phyloP scores from a whole-genome alignment of 352 stramenopile species.

The Lagenidium giganteum region DNA sequence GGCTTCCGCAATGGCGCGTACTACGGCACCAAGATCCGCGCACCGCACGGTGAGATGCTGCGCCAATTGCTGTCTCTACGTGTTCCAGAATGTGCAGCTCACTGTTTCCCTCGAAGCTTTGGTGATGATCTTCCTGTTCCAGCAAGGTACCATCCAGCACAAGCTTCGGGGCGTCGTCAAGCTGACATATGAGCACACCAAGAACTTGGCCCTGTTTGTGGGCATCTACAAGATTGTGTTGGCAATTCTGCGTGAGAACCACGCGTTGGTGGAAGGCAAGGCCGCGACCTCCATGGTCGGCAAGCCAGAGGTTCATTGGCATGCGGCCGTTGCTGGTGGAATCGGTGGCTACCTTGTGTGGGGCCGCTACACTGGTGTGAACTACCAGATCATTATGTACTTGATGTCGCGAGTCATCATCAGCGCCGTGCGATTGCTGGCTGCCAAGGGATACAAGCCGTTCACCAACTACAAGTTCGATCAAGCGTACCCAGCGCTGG shows the following conservation, averaged over 20 bases:
- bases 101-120: constrained; percentile 34
- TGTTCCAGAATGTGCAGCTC: not conserved
- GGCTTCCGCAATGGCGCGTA: constrained; percentile 83
- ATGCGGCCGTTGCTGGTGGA: constrained; percentile 70
- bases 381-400: constrained; percentile 91
- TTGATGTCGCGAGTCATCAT: constrained; percentile 76
- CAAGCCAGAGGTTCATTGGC: constrained; percentile 69
- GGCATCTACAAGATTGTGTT: constrained; percentile 82
- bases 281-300: constrained; percentile 30
- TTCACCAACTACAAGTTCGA: constrained; percentile 66
- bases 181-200: constrained; percentile 84
- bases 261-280: constrained; percentile 28
- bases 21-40: constrained; percentile 88
- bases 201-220: constrained; percentile 86
- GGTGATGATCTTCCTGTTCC: constrained; percentile 89
- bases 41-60: constrained; percentile 63
- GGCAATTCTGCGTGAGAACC: constrained; percentile 50
- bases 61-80: not conserved
- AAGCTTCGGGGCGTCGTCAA: constrained; percentile 68
- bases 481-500: constrained; percentile 72
- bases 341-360: constrained; percentile 81
- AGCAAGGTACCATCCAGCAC: constrained; percentile 67
- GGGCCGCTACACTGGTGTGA: constrained; percentile 82
- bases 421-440: constrained; percentile 54
- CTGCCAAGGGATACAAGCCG: constrained; percentile 52